Percentiles rank a stretch among this genome's conserved stretches.
phyloP scores from a whole-genome alignment of 2,329 filamentous ascomycete species.

The Tothia fuscella region DNA sequence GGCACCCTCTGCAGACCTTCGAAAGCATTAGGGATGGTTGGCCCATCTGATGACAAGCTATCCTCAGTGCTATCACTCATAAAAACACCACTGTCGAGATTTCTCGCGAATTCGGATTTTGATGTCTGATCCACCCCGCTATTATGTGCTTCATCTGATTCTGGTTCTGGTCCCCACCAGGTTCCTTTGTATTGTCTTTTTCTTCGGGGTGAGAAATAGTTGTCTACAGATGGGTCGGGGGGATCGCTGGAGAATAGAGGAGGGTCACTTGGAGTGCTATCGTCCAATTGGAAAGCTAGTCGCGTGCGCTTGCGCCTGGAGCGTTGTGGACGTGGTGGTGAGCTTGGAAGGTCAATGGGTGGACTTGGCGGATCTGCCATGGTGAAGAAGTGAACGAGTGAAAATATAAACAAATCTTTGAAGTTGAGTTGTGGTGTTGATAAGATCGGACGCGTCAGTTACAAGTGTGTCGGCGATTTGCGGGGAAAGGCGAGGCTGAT shows the following conservation, averaged over 20 bases:
- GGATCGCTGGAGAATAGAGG: conserved; percentile 57
- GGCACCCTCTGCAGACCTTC: too few species aligned
- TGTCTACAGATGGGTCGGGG: conserved; percentile 44
- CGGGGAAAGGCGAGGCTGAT: too few species aligned
- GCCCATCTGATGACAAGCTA: not conserved
- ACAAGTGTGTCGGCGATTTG: too few species aligned
- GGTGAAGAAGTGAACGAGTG: not conserved
- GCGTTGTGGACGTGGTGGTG: conserved; percentile 3
- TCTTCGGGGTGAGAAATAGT: conserved; percentile 46
- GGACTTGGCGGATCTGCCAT: not conserved
- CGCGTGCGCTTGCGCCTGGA: not conserved
- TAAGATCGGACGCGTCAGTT: too few species aligned
- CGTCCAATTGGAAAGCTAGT: not conserved
- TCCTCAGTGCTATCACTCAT: conserved; percentile 26
- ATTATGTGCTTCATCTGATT: conserved; percentile 13
- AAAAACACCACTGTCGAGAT: conserved; percentile 58
- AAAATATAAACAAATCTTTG: too few species aligned
- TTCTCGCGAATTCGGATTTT: conserved; percentile 45
- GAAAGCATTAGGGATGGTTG: too few species aligned
- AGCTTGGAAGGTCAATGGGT: conserved; percentile 1
- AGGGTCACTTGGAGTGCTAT: conserved; percentile 39
- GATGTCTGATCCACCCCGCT: conserved; percentile 23
- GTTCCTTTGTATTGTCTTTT: conserved; percentile 54
- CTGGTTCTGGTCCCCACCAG: conserved; percentile 41
- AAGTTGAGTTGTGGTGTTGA: too few species aligned